Evolutionary conservation across 176 grass and related monocot species (phyloP).

Genomic region (Bolboschoenus planiculmis): DNA sequence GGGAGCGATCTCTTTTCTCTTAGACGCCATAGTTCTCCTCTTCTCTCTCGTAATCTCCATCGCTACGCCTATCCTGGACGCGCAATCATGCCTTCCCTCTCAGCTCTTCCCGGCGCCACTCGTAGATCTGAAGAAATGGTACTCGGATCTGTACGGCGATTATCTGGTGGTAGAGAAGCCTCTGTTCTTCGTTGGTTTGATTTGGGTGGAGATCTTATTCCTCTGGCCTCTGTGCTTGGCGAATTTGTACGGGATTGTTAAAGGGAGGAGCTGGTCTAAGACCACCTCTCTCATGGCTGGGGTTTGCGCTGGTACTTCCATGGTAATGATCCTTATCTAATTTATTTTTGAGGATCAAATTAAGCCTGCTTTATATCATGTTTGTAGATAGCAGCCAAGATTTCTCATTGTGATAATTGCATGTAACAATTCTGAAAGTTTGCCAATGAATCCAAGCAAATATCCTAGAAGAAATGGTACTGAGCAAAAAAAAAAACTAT

Average conservation of each 20-base stretch:
- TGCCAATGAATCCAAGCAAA: background rate
- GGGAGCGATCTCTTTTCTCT: slow-evolving; percentile 38
- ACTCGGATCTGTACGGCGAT: slow-evolving; percentile 50
- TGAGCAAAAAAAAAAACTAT: background rate
- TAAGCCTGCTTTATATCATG: background rate
- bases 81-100: slow-evolving; percentile 38
- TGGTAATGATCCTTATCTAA: slow-evolving; percentile 34
- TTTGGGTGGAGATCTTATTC: slow-evolving; percentile 57
- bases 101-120: slow-evolving; percentile 39
- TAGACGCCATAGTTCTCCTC: slow-evolving; percentile 34
- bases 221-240: slow-evolving; percentile 72
- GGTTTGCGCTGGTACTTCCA: slow-evolving; percentile 51
- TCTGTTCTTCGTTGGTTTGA: slow-evolving; percentile 48
- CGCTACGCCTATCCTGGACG: slow-evolving; percentile 49
- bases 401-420: background rate
- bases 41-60: slow-evolving; percentile 48
- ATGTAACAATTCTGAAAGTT: background rate
- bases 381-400: background rate
- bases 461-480: background rate
- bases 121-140: slow-evolving; percentile 49
- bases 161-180: slow-evolving; percentile 55
- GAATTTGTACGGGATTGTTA: slow-evolving; percentile 57
- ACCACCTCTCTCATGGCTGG: slow-evolving; percentile 80
- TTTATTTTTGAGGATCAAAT: background rate
- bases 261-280: slow-evolving; percentile 47